Evolutionary conservation across 108 stramenopile genomes (phyloP).

Genomic region (Cylindrotheca fusiformis): DNA sequence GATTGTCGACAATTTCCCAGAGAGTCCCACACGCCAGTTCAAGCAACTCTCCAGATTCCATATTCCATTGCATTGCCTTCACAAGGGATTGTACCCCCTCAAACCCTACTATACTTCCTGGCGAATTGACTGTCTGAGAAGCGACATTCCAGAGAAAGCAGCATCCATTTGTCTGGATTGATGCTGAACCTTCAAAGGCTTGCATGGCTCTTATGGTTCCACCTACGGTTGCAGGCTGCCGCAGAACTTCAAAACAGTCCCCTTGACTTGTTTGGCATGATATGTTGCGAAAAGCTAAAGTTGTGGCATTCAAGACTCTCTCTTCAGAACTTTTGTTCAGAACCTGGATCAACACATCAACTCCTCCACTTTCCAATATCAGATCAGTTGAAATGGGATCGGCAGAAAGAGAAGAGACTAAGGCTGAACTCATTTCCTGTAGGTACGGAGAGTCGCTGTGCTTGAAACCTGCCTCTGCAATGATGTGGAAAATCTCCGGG

Average conservation of each 20-base stretch:
- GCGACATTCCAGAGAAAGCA: conserved; percentile 29
- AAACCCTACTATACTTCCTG: conserved; percentile 6
- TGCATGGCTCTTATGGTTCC: conserved; percentile 26
- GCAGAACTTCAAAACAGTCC: conserved; percentile 14
- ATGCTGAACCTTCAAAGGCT: conserved; percentile 4
- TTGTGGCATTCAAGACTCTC: conserved; percentile 28
- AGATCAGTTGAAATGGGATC: neutral
- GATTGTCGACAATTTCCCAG: conserved; percentile 27
- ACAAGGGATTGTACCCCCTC: conserved; percentile 28
- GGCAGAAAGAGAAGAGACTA: conserved; percentile 15
- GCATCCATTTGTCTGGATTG: conserved; percentile 32
- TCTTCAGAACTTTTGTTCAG: conserved; percentile 16
- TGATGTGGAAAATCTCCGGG: conserved; percentile 1
- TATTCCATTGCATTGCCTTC: conserved; percentile 48
- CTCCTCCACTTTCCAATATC: conserved; percentile 17
- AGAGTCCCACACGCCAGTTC: conserved; percentile 53
- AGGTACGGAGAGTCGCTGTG: neutral
- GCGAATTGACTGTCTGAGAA: conserved; percentile 13
- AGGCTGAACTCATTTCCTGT: conserved; percentile 13
- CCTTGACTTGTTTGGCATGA: conserved; percentile 11
- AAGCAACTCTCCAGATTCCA: conserved; percentile 45
- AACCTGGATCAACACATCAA: conserved; percentile 11
- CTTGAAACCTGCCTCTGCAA: conserved; percentile 7
- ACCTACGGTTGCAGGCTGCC: conserved; percentile 9
- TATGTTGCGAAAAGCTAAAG: conserved; percentile 33